phyloP scores from a whole-genome alignment of 2,329 filamentous ascomycete genomes.

The Aspergillus fructus region DNA sequence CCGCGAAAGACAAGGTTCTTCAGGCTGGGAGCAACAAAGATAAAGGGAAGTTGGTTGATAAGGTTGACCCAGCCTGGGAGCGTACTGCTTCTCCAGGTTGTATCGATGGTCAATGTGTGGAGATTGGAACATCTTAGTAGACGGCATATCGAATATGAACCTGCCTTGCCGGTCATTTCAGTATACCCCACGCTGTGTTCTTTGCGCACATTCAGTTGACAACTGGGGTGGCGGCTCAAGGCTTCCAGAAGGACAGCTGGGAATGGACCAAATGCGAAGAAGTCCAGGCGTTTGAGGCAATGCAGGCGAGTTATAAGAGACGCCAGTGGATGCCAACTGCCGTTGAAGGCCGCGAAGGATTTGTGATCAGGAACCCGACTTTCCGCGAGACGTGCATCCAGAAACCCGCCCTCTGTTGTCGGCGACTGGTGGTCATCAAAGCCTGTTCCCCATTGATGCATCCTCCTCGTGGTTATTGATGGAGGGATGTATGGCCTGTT shows the following conservation, averaged over 20 bases:
- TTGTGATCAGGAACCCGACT: neutral
- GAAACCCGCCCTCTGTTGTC: neutral
- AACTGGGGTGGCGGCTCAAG: constrained; percentile 2
- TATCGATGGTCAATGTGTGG: neutral
- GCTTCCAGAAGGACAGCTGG: neutral
- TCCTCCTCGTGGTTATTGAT: no score
- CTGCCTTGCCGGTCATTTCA: neutral
- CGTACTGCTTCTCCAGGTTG: neutral
- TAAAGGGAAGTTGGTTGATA: neutral
- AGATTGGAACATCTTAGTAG: neutral
- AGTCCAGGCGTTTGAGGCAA: neutral
- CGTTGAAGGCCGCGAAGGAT: neutral
- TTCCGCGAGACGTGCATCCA: neutral
- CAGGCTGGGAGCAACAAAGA: neutral
- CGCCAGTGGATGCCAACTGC: neutral
- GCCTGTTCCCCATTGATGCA: no score
- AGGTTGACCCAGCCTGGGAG: neutral
- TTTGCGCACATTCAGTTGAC: constrained; percentile 1
- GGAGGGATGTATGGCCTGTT: no score
- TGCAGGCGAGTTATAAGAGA: neutral
- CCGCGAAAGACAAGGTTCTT: neutral
- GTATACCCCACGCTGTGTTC: neutral
- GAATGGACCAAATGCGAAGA: neutral
- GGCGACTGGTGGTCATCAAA: no score
- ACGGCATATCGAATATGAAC: neutral